Conservation (phyloP, 495 filamentous ascomycete genomes). For the Penicillium arizonense region DNA sequence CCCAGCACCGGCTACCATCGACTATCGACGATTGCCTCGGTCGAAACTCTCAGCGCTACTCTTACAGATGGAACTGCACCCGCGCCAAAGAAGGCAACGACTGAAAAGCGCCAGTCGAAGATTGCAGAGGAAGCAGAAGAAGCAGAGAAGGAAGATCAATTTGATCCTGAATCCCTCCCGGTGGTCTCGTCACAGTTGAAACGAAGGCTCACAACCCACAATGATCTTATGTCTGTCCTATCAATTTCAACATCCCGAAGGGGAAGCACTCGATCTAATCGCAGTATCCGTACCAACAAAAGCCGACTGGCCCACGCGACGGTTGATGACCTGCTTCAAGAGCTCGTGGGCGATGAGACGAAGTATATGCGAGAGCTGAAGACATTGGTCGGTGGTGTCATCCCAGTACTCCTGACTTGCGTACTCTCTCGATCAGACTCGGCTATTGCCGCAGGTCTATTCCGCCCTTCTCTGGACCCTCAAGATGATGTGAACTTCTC, state of each 20-base stretch:
- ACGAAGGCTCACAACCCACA: constrained; percentile 83
- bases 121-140: constrained; percentile 13
- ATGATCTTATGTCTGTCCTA: constrained; percentile 88
- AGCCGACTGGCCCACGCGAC: constrained; percentile 65
- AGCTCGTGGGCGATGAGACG: constrained; percentile 78
- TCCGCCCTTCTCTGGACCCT: constrained; percentile 51
- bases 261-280: constrained; percentile 64
- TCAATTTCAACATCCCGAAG: constrained; percentile 68
- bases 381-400: constrained; percentile 92
- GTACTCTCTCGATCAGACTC: constrained; percentile 74
- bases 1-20: constrained; percentile 65
- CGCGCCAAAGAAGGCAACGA: constrained; percentile 5
- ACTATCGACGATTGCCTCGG: constrained; percentile 71
- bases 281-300: constrained; percentile 70
- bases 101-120: constrained; percentile 1
- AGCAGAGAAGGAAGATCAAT: constrained; percentile 41
- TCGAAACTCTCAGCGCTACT: constrained; percentile 54
- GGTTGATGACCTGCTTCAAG: constrained; percentile 70
- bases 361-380: constrained; percentile 92
- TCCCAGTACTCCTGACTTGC: constrained; percentile 86
- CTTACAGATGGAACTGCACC: constrained; percentile 31
- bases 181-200: constrained; percentile 54
- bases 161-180: constrained; percentile 42
- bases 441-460: constrained; percentile 65
- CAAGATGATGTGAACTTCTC: constrained; percentile 65